Evolutionary conservation across 228 moss, liverwort and hornwort genomes (phyloP).

Genomic region (Sphagnum magellanicum): DNA sequence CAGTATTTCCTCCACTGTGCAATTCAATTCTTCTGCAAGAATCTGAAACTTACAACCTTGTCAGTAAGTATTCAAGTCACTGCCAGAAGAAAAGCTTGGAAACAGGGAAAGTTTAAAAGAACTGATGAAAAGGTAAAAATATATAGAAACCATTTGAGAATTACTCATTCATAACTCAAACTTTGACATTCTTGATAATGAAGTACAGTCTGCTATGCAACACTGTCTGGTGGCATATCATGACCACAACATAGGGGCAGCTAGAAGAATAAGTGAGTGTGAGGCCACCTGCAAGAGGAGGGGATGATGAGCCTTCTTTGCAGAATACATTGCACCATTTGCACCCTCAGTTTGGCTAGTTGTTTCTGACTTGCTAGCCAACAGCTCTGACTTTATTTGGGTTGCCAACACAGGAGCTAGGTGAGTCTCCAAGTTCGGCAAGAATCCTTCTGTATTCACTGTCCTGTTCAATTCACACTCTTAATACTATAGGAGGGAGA

Average conservation of each 20-base stretch:
- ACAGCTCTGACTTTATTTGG: conserved; percentile 65
- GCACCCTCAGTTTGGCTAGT: conserved; percentile 38
- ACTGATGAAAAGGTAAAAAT: too few relatives aligned
- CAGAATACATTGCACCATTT: conserved; percentile 57
- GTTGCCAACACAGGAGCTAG: conserved; percentile 81
- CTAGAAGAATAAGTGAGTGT: background rate
- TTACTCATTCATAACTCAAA: too few relatives aligned
- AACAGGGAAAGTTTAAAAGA: too few relatives aligned
- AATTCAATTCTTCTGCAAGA: conserved; percentile 60
- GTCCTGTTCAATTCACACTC: conserved; percentile 30
- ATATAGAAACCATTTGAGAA: too few relatives aligned
- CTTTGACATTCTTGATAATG: too few relatives aligned
- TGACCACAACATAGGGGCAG: too few relatives aligned
- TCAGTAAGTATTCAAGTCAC: background rate
- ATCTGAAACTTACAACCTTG: conserved; percentile 22
- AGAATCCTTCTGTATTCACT: conserved; percentile 70
- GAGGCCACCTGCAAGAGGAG: conserved; percentile 63
- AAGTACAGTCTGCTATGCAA: too few relatives aligned
- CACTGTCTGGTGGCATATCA: background rate
- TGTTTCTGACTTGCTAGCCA: conserved; percentile 35
- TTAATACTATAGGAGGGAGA: background rate
- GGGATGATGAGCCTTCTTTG: conserved; percentile 74
- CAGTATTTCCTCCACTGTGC: conserved; percentile 70
- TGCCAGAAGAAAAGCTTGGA: background rate
- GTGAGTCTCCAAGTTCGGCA: conserved; percentile 79